Percentiles rank a stretch among this genome's conserved stretches.
phyloP scores from a whole-genome alignment of 768 basidiomycete genomes.

The Baorangia bicolor region DNA sequence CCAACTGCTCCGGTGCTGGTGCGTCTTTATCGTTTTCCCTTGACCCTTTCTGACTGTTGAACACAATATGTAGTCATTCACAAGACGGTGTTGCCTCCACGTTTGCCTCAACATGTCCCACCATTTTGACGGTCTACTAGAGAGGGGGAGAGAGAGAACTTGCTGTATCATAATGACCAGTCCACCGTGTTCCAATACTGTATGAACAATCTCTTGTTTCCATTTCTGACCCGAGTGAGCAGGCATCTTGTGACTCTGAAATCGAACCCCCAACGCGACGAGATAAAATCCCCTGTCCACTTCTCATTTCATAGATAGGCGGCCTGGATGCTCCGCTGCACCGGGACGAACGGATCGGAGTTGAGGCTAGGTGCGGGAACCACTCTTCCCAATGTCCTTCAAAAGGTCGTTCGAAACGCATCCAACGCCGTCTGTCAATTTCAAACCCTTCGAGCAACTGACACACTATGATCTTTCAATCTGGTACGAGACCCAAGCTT shows the following conservation, averaged over 20 bases:
- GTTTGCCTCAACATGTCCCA: not conserved
- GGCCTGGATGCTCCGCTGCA: too few species aligned
- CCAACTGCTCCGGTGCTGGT: slow-evolving; percentile 9
- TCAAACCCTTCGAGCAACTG: not conserved
- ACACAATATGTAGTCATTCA: slow-evolving; percentile 10
- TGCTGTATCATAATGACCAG: not conserved
- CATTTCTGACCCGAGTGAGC: not conserved
- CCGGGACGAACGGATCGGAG: too few species aligned
- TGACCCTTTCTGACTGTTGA: not conserved
- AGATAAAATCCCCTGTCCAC: not conserved
- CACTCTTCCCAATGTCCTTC: not conserved
- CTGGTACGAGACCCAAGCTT: too few species aligned
- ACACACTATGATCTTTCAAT: too few species aligned
- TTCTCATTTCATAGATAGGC: not conserved
- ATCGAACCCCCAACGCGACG: not conserved
- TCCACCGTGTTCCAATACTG: not conserved
- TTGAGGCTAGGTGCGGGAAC: too few species aligned
- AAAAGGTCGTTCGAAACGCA: not conserved
- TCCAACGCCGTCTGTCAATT: not conserved
- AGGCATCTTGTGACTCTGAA: not conserved
- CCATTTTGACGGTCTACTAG: not conserved
- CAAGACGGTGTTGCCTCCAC: not conserved
- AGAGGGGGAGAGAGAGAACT: not conserved
- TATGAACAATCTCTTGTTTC: not conserved
- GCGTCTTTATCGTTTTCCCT: not conserved